Conservation (phyloP, 2,329 filamentous ascomycete genomes). For the Botrytis deweyae region DNA sequence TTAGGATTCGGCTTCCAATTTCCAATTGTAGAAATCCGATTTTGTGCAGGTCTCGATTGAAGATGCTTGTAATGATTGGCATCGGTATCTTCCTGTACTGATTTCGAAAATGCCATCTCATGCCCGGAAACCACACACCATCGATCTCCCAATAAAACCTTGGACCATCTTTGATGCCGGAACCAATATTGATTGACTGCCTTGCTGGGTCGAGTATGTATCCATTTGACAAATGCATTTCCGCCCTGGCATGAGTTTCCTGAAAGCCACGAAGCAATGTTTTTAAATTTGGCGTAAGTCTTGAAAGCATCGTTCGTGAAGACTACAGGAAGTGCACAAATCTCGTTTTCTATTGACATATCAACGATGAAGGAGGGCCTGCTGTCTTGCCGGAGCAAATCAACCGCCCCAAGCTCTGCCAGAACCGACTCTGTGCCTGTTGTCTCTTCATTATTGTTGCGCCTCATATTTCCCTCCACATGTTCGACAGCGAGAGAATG, state of each 20-base stretch:
- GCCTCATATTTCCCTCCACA: not conserved
- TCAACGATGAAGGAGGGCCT: conserved; percentile 2
- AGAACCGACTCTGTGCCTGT: not conserved
- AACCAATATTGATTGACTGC: conserved; percentile 4
- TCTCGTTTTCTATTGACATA: not conserved
- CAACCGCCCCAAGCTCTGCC: conserved; percentile 2
- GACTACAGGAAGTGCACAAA: not conserved
- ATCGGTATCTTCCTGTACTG: not conserved
- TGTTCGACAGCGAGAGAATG: not conserved
- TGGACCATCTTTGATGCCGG: conserved; percentile 4
- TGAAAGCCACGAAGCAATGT: not conserved
- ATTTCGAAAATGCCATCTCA: conserved; percentile 6
- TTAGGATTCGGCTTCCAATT: not conserved
- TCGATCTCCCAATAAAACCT: not conserved
- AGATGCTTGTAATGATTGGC: not conserved
- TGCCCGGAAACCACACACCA: conserved; percentile 4
- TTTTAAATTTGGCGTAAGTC: not conserved
- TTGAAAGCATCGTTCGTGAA: conserved; percentile 6
- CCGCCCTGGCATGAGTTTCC: not conserved
- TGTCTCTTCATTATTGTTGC: not conserved
- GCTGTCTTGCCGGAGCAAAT: conserved; percentile 1
- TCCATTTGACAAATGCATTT: not conserved
- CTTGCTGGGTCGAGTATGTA: not conserved
- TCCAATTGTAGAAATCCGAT: not conserved
- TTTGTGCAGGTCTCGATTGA: not conserved